phyloP scores from a whole-genome alignment of 2,329 filamentous ascomycete species.

The Penicillium frequentans region DNA sequence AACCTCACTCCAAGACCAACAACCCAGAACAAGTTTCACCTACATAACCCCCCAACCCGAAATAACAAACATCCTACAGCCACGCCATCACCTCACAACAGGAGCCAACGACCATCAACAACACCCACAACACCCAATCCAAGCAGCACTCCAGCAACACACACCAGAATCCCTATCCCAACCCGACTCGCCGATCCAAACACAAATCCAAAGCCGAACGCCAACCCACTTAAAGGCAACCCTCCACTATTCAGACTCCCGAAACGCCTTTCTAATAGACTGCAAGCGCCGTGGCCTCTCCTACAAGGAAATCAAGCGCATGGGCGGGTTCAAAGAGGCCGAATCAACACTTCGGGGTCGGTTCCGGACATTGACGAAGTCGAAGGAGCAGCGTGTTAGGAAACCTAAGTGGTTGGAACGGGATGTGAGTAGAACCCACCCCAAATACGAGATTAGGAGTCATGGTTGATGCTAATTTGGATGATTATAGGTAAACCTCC shows the following conservation, averaged over 20 bases:
- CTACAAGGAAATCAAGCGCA: conserved; percentile 49
- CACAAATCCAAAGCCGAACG: not conserved
- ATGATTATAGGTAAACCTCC: conserved; percentile 36
- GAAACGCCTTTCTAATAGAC: conserved; percentile 42
- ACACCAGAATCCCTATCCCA: not conserved
- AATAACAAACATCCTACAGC: not conserved
- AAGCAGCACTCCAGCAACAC: not conserved
- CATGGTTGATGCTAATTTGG: not conserved
- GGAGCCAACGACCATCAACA: too few relatives aligned
- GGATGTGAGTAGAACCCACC: conserved; percentile 36
- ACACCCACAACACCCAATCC: not conserved
- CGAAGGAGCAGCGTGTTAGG: conserved; percentile 45
- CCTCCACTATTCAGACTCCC: conserved; percentile 21
- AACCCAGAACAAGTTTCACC: not conserved
- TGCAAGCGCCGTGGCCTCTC: conserved; percentile 44
- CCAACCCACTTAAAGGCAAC: conserved; percentile 4
- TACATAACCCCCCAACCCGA: not conserved
- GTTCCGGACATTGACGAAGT: conserved; percentile 48
- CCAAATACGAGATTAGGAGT: too few relatives aligned
- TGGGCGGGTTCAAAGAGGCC: conserved; percentile 45
- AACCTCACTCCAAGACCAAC: not conserved
- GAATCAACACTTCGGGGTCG: conserved; percentile 51
- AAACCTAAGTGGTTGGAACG: conserved; percentile 45
- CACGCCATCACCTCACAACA: not conserved
- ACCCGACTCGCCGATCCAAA: not conserved